Evolutionary conservation across 768 basidiomycete genomes (phyloP).

Genomic region (Phlebiopsis flavidoalba): DNA sequence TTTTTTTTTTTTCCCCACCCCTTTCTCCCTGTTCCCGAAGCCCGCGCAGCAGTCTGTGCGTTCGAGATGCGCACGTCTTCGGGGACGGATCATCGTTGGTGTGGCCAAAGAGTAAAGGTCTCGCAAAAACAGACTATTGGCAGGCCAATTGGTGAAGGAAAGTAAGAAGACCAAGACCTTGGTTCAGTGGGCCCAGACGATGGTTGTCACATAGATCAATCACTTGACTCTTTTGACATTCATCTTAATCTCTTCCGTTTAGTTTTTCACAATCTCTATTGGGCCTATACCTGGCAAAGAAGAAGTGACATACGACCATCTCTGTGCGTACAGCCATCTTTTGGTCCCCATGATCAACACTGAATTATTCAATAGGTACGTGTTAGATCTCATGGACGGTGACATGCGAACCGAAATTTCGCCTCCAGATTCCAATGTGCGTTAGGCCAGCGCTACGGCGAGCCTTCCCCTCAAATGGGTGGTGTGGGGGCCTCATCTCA

Average conservation of each 20-base stretch:
- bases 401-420: constrained; percentile 39
- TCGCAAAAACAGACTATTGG: constrained; percentile 36
- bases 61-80: constrained; percentile 45
- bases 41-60: constrained; percentile 46
- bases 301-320: constrained; percentile 35
- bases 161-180: constrained; percentile 42
- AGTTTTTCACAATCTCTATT: constrained; percentile 58
- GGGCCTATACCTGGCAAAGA: constrained; percentile 43
- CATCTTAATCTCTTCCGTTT: constrained; percentile 38
- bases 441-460: constrained; percentile 52
- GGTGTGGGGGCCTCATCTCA: constrained; percentile 23
- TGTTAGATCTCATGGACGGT: constrained; percentile 49
- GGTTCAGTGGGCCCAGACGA: constrained; percentile 47
- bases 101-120: constrained; percentile 43
- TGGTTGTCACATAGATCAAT: constrained; percentile 30
- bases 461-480: constrained; percentile 34
- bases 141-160: constrained; percentile 31
- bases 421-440: constrained; percentile 47
- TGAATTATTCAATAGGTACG: constrained; percentile 31
- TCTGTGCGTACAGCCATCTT: constrained; percentile 30
- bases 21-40: constrained; percentile 60
- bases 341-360: no score
- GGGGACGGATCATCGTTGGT: constrained; percentile 37
- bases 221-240: background rate
- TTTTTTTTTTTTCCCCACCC: no score